phyloP scores from a whole-genome alignment of 495 filamentous ascomycete genomes.

The Xylaria sp. region DNA sequence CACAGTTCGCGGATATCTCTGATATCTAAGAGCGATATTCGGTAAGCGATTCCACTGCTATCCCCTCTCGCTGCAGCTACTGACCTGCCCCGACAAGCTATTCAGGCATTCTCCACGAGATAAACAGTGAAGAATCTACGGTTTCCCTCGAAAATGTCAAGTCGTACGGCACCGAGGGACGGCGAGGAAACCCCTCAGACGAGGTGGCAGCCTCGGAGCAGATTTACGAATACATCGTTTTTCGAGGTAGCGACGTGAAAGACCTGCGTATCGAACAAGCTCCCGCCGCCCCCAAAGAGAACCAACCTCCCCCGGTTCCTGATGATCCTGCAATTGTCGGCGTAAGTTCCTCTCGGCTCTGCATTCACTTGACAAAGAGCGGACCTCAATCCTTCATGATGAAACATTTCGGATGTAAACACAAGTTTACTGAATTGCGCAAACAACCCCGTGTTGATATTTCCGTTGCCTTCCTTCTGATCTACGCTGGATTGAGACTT shows the following conservation, averaged over 20 bases:
- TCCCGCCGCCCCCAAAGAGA: slow-evolving; percentile 68
- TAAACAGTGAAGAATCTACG: slow-evolving; percentile 95
- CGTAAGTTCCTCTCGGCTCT: slow-evolving; percentile 67
- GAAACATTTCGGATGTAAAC: slow-evolving; percentile 89
- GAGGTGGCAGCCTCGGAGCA: slow-evolving; percentile 82
- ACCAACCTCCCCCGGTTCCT: slow-evolving; percentile 77
- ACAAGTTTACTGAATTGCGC: slow-evolving; percentile 79
- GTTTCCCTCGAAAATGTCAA: slow-evolving; percentile 95
- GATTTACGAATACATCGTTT: slow-evolving; percentile 98
- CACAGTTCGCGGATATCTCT: slow-evolving; percentile 79
- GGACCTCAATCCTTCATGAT: slow-evolving; percentile 62
- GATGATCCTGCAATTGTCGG: slow-evolving; percentile 97
- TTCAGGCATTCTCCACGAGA: slow-evolving; percentile 93
- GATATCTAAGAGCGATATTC: slow-evolving; percentile 97
- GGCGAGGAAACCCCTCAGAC: slow-evolving; percentile 74
- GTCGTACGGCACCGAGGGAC: slow-evolving; percentile 92
- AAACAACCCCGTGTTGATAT: slow-evolving; percentile 87
- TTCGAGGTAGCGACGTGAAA: slow-evolving; percentile 98
- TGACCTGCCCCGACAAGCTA: slow-evolving; percentile 64
- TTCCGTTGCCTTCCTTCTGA: slow-evolving; percentile 99
- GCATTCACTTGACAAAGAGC: neutral
- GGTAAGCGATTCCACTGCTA: slow-evolving; percentile 60
- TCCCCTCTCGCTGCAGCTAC: slow-evolving; percentile 36
- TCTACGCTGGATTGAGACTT: slow-evolving; percentile 34
- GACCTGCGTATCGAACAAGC: slow-evolving; percentile 90